These are phyloP conservation scores for Carex kokanica DNA, from an alignment of 176 grass and related monocot species.

Conservation along the genomic window DNA sequence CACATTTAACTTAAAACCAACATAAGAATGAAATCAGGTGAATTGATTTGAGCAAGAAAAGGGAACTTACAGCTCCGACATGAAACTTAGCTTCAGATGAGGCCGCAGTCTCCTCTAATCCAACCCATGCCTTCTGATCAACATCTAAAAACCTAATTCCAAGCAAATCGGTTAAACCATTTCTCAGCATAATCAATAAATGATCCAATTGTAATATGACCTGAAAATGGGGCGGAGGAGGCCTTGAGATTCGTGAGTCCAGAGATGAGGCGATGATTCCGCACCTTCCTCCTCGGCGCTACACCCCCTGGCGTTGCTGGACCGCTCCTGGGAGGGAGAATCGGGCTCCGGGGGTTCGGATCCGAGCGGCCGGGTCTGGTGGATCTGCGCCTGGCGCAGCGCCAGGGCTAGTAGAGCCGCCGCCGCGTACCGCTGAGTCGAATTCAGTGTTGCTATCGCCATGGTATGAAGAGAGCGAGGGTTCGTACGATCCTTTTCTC, in stretches of 20 bases:
- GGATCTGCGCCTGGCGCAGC: constrained; percentile 92
- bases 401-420: constrained; percentile 80
- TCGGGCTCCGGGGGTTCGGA: constrained; percentile 44
- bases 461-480: neutral
- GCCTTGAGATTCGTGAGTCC: constrained; percentile 81
- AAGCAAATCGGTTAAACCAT: neutral
- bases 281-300: constrained; percentile 32
- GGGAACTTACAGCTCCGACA: constrained; percentile 62
- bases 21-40: neutral
- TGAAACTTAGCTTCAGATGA: constrained; percentile 76
- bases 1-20: neutral
- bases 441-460: constrained; percentile 69
- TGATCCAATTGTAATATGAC: constrained; percentile 18
- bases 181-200: neutral
- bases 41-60: constrained; percentile 19
- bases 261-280: constrained; percentile 35
- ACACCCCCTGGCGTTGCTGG: constrained; percentile 40
- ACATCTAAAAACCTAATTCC: constrained; percentile 73
- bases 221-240: constrained; percentile 89
- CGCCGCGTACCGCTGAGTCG: constrained; percentile 79
- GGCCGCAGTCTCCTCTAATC: constrained; percentile 81
- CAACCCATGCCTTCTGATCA: constrained; percentile 75
- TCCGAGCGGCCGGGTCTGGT: constrained; percentile 76
- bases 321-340: constrained; percentile 17
- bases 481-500: neutral